A percentile compares a stretch with the other conserved stretches of the same genome.
Conservation (phyloP, 208 protist species). For the Endotrypanum monterogeii region DNA sequence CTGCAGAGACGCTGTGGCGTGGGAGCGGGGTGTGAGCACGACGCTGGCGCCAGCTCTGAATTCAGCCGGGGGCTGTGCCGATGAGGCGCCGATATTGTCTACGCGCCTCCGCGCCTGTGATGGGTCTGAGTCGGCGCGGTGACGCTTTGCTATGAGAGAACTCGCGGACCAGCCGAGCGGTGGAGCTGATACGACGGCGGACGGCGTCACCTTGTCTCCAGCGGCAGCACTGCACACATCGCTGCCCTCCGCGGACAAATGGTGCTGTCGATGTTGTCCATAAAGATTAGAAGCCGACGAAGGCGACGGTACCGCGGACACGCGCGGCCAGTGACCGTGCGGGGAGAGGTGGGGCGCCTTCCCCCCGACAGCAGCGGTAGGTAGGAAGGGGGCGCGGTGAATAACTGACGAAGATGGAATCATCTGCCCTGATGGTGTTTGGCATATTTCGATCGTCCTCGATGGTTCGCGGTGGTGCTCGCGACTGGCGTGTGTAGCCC, state of each 20-base stretch:
- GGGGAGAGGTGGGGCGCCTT: neutral
- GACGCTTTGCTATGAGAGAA: constrained; percentile 45
- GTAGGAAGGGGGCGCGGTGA: neutral
- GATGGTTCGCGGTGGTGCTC: neutral
- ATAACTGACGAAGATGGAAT: neutral
- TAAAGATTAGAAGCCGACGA: neutral
- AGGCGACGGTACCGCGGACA: neutral
- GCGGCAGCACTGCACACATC: neutral
- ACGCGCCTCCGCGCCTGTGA: neutral
- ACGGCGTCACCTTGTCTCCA: neutral
- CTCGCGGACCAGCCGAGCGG: constrained; percentile 66
- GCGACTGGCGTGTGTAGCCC: neutral
- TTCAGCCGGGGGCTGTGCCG: neutral
- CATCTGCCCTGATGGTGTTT: constrained; percentile 2
- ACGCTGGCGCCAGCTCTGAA: neutral
- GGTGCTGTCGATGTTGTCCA: neutral
- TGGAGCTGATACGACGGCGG: constrained; percentile 12
- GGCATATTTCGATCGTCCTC: neutral
- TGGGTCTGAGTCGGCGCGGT: constrained; percentile 13
- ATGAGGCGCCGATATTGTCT: neutral
- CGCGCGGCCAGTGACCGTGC: neutral
- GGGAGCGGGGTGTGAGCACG: constrained; percentile 15
- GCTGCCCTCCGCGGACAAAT: constrained; percentile 8
- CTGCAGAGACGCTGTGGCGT: constrained; percentile 18
- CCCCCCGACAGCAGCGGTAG: neutral